Evolutionary conservation across 2,329 filamentous ascomycete species (phyloP), one percentile per base, ranked within the genome.

Genomic region (Neonectria neomacrospora): DNA sequence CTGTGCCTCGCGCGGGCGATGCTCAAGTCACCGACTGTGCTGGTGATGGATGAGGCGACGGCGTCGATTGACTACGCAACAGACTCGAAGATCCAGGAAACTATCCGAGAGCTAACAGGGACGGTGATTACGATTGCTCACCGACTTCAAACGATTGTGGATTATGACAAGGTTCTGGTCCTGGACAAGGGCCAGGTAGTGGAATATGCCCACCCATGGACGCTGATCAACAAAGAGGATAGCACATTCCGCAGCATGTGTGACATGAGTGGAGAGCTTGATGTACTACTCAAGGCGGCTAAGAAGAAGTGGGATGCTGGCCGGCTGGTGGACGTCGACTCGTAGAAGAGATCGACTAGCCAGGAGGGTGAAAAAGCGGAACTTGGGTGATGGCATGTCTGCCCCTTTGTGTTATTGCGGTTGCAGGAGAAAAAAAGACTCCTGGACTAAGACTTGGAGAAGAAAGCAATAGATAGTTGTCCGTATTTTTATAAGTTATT

Each of bases 41-140:
- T 99, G n/a, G 91, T 99, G 75, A 98, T 99, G 96, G 96, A 99
- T 78, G 96, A 99, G 82, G 96, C 96, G 1, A 99, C 96, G 0
- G 96, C 96, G 0, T 97, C 93, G 0, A 98, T 99, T 74, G 96
- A 99, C 80, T 98, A 98, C 79, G 91, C 90, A 5, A 99, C 96
- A 2, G 96, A 99, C 74, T 86, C 90, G 53, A 97, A 97, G 81
- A 98, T 99, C 70, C 96, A 99, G 79, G 93, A 93, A 73, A 98
- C 96, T 0, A 94, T 99, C 65, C 91, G 94, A n/a, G 92, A 97
- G 77, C 86, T 98, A 71, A 91, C 90, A 68, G 93, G 94, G 77
- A 99, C 96, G 0, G 97, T 96, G 64, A 92, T 98, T 76, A 98
- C 96, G 0, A 98, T 99, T 74, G 96, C 96, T 1, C 96, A 99